Percentiles rank a stretch among this genome's conserved stretches.
Evolutionary conservation across 2,329 filamentous ascomycete species (phyloP).

Genomic region (Tolypocladium pustulatum): DNA sequence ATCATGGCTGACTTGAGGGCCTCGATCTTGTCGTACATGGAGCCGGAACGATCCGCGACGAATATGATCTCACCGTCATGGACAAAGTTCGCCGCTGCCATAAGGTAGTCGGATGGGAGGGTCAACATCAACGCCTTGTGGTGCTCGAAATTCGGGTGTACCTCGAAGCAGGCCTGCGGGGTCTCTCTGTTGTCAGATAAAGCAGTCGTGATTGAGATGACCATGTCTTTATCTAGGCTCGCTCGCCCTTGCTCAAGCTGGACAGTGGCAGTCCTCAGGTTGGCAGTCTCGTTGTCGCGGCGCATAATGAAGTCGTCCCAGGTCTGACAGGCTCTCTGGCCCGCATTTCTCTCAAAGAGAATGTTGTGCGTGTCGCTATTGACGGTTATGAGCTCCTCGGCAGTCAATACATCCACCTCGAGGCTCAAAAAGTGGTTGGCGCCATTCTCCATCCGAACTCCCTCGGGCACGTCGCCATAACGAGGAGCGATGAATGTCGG

Average conservation of each 20-base stretch:
- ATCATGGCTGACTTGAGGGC: conserved; percentile 38
- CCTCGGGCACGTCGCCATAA: not conserved
- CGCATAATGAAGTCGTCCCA: conserved; percentile 5
- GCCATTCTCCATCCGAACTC: not conserved
- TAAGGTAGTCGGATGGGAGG: not conserved
- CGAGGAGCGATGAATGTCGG: conserved; percentile 5
- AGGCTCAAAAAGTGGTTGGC: not conserved
- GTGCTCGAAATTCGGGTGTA: conserved; percentile 1
- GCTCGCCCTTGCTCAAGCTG: conserved; percentile 1
- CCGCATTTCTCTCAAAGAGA: not conserved
- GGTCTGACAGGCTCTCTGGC: not conserved
- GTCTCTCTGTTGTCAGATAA: not conserved
- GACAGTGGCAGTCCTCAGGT: not conserved
- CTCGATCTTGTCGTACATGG: conserved; percentile 34
- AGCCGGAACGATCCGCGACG: conserved; percentile 21
- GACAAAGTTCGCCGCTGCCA: not conserved
- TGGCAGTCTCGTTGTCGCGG: conserved; percentile 1
- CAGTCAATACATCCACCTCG: not conserved
- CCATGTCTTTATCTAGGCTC: conserved; percentile 4
- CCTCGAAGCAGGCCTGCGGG: conserved; percentile 2
- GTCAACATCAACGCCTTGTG: conserved; percentile 2
- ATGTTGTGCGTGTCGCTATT: conserved; percentile 2
- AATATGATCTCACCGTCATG: conserved; percentile 3
- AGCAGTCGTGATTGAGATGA: conserved; percentile 2
- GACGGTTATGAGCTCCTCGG: not conserved